phyloP scores from a whole-genome alignment of 2,329 filamentous ascomycete genomes.

The Stagonosporopsis chrysanthemi region DNA sequence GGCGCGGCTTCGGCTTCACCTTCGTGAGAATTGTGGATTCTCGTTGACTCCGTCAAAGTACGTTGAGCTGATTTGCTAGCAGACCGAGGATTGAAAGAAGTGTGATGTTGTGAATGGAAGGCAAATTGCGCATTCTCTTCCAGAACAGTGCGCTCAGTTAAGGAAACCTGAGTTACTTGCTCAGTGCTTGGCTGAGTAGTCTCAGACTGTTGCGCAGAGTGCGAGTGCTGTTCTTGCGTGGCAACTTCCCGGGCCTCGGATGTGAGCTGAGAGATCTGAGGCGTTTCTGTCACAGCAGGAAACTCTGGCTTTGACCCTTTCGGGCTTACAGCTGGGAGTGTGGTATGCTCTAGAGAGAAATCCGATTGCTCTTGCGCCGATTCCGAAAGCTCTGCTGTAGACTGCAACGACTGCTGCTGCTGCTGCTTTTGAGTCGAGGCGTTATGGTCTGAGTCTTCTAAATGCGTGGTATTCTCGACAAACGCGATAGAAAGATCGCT shows the following conservation, averaged over 20 bases:
- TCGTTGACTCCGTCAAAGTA: neutral
- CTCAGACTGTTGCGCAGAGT: neutral
- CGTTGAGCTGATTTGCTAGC: neutral
- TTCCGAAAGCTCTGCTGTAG: neutral
- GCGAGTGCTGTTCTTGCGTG: neutral
- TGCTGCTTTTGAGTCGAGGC: neutral
- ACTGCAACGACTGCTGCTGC: neutral
- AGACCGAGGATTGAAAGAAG: neutral
- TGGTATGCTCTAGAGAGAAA: neutral
- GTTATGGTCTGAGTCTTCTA: no score
- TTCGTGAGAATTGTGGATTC: neutral
- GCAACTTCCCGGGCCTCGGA: neutral
- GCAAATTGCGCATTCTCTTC: conserved; percentile 25
- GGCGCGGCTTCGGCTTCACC: neutral
- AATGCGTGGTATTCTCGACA: conserved; percentile 6
- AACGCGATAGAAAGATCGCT: neutral
- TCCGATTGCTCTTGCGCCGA: neutral
- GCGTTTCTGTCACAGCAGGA: conserved; percentile 10
- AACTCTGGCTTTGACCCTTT: neutral
- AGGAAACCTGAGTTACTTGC: neutral
- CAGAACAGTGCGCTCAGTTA: conserved; percentile 17
- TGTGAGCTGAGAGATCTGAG: conserved; percentile 7
- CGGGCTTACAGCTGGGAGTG: neutral
- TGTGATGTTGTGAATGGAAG: conserved; percentile 21
- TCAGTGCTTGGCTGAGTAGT: neutral